These are phyloP conservation scores for Dryas integrifolia DNA, from an alignment of 331 rosid genomes.

Conservation along the genomic window DNA sequence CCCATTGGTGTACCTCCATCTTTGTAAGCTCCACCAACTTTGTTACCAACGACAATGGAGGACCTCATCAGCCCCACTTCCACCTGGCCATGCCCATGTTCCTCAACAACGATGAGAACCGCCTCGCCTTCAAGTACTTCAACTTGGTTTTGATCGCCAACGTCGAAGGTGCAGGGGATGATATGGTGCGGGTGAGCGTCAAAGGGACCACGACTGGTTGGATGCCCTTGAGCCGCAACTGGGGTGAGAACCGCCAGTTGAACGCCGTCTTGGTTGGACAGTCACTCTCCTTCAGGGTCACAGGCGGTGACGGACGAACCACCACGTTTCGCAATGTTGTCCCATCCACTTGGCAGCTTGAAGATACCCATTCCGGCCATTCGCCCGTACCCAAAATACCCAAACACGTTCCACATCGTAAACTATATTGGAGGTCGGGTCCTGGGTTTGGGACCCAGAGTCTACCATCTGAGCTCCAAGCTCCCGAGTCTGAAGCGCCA, in stretches of 20 bases:
- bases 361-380: no score
- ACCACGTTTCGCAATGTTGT: constrained; percentile 65
- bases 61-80: constrained; percentile 63
- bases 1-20: constrained; percentile 59
- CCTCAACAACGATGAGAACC: constrained; percentile 71
- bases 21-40: constrained; percentile 69
- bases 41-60: constrained; percentile 72
- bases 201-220: constrained; percentile 65
- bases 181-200: constrained; percentile 54
- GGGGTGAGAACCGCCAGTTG: constrained; percentile 94
- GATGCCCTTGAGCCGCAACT: constrained; percentile 77
- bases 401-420: no score
- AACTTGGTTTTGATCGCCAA: constrained; percentile 70
- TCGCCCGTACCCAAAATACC: no score
- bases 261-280: constrained; percentile 60
- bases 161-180: constrained; percentile 84
- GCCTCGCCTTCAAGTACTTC: constrained; percentile 79
- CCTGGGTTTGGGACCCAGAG: no score
- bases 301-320: constrained; percentile 63
- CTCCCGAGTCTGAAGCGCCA: no score
- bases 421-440: no score
- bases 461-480: no score
- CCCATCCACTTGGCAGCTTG: constrained; percentile 57
- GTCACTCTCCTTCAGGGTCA: constrained; percentile 76
- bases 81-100: constrained; percentile 93